Percentiles rank a stretch among this genome's conserved stretches.
These are phyloP conservation scores for Eucalyptus regnans DNA, from an alignment of 345 rosid species.

Conservation along the genomic window DNA sequence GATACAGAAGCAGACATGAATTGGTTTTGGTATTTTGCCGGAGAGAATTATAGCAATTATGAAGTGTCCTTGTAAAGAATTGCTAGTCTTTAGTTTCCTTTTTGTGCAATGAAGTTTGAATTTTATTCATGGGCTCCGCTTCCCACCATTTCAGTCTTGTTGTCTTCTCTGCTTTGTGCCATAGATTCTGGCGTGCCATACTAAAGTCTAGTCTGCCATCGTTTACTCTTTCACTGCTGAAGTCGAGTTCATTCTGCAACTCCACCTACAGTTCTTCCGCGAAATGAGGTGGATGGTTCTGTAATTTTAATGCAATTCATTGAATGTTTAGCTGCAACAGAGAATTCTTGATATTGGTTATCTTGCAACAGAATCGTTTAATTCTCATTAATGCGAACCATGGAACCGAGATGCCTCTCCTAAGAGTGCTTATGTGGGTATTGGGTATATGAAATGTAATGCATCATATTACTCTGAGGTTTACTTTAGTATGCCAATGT, in stretches of 20 bases:
- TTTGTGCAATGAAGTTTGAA: not conserved
- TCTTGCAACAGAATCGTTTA: not conserved
- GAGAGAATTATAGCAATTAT: not conserved
- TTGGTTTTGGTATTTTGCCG: not conserved
- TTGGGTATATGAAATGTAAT: not conserved
- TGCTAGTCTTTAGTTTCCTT: not conserved
- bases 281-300: not conserved
- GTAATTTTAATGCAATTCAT: not conserved
- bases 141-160: not conserved
- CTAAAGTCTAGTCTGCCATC: not conserved
- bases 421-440: not conserved
- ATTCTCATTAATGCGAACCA: not conserved
- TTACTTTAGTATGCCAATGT: not conserved
- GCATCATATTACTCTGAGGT: not conserved
- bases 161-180: not conserved
- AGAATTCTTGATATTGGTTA: not conserved
- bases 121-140: not conserved
- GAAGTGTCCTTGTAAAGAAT: not conserved
- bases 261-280: not conserved
- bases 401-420: not conserved
- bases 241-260: not conserved
- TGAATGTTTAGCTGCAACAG: not conserved
- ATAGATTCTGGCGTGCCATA: not conserved
- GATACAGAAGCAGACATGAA: constrained; percentile 38
- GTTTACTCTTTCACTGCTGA: not conserved